Percentiles rank a stretch among this genome's conserved stretches.
These are phyloP conservation scores for Dactylonectria macrodidyma DNA, from an alignment of 2,329 filamentous ascomycete species.

Conservation along the genomic window DNA sequence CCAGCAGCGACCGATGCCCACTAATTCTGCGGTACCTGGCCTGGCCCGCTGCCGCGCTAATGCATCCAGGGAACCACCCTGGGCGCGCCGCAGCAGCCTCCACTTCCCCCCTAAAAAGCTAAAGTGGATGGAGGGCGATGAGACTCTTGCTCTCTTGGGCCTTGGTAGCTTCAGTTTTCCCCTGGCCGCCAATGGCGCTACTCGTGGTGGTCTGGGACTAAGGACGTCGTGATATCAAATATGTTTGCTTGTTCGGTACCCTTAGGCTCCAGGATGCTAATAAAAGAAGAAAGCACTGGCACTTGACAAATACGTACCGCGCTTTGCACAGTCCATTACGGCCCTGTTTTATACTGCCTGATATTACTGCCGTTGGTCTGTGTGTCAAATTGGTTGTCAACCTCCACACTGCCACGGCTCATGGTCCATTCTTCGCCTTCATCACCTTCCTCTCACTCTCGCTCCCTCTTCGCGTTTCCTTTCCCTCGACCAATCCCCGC, in stretches of 20 bases:
- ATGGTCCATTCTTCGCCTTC: conserved; percentile 17
- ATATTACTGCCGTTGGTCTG: conserved; percentile 10
- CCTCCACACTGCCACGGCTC: conserved; percentile 13
- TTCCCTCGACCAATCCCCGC: not conserved
- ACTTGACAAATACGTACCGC: not conserved
- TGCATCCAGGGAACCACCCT: conserved; percentile 33
- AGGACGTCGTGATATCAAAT: not conserved
- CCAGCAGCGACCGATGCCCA: conserved; percentile 34
- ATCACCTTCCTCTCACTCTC: conserved; percentile 11
- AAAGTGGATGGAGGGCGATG: not conserved
- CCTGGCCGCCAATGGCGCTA: not conserved
- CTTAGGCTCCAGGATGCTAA: too few relatives aligned
- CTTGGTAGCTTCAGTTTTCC: not conserved
- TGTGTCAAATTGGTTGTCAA: conserved; percentile 14
- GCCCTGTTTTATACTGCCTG: not conserved
- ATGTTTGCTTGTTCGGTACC: too few relatives aligned
- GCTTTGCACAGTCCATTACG: too few relatives aligned
- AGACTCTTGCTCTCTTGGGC: not conserved
- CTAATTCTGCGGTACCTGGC: conserved; percentile 39
- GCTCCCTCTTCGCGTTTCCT: conserved; percentile 8
- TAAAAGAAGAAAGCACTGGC: not conserved
- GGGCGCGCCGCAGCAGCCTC: conserved; percentile 11
- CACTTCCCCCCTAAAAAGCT: conserved; percentile 12
- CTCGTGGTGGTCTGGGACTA: not conserved
- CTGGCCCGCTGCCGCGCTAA: conserved; percentile 37